These are phyloP conservation scores for Kalanchoe fedtschenkoi DNA, from an alignment of 164 flowering plant genomes.

Conservation along the genomic window DNA sequence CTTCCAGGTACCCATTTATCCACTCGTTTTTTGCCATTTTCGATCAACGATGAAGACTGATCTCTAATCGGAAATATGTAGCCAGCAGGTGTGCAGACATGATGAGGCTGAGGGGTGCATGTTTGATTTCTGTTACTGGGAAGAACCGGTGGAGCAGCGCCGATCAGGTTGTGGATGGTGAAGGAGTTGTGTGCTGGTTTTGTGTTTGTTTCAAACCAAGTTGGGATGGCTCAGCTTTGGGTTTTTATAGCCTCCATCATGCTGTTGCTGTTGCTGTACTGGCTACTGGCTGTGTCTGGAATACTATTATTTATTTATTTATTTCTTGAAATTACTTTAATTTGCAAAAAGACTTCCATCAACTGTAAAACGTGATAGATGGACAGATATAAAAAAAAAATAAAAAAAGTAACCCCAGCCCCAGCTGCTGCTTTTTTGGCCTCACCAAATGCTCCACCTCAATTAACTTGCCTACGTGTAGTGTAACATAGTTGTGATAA, in stretches of 20 bases:
- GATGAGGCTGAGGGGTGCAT: too few relatives aligned
- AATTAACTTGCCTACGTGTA: not conserved
- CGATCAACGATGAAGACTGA: not conserved
- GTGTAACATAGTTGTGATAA: too few relatives aligned
- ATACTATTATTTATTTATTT: too few relatives aligned
- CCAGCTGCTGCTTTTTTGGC: not conserved
- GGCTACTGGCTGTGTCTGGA: too few relatives aligned
- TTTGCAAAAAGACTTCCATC: not conserved
- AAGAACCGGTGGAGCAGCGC: too few relatives aligned
- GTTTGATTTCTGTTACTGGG: not conserved
- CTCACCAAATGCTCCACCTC: not conserved
- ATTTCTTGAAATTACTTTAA: not conserved
- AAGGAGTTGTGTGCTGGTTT: not conserved
- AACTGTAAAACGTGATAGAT: not conserved
- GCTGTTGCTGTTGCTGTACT: too few relatives aligned
- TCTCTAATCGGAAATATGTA: not conserved
- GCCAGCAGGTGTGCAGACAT: not conserved
- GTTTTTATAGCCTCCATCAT: constrained; percentile 1
- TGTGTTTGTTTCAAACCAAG: not conserved
- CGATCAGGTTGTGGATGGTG: too few relatives aligned
- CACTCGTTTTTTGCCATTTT: constrained; percentile 70
- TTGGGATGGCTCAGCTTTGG: constrained; percentile 2
- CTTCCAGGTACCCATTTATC: constrained; percentile 81
- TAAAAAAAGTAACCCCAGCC: not conserved
- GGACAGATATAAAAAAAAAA: too few relatives aligned